A percentile compares a stretch with the other conserved stretches of the same genome.
phyloP scores from a whole-genome alignment of 2,329 filamentous ascomycete species.

The Aspergillus proliferans region DNA sequence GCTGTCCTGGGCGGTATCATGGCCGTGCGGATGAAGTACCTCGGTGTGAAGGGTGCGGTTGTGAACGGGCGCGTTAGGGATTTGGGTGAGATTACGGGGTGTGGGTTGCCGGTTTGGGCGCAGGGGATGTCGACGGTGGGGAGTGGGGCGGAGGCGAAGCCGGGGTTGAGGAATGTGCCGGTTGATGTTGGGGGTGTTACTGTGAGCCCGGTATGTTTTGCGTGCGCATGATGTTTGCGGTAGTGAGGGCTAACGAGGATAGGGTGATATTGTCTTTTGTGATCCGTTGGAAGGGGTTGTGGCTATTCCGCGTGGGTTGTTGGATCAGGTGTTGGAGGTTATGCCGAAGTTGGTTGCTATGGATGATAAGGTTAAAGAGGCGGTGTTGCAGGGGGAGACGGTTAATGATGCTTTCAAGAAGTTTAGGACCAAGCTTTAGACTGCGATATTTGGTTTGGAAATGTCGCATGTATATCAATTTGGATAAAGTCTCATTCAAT shows the following conservation, averaged over 20 bases:
- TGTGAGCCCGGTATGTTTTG: constrained; percentile 33
- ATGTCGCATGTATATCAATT: neutral
- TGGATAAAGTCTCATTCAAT: neutral
- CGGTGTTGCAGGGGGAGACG: constrained; percentile 56
- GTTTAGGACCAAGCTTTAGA: constrained; percentile 36
- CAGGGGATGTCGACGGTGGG: constrained; percentile 40
- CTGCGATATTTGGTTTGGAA: constrained; percentile 1
- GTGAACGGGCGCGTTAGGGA: constrained; percentile 65
- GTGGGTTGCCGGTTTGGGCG: constrained; percentile 52
- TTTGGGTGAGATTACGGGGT: constrained; percentile 52
- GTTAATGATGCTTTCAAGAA: constrained; percentile 62
- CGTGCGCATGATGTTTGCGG: neutral
- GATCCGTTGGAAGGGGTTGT: constrained; percentile 66
- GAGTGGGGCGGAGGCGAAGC: constrained; percentile 39
- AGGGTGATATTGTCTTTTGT: constrained; percentile 63
- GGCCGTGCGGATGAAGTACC: constrained; percentile 60
- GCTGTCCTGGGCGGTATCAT: constrained; percentile 73
- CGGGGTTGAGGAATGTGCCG: constrained; percentile 35
- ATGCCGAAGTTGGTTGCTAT: constrained; percentile 49
- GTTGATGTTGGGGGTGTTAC: constrained; percentile 36
- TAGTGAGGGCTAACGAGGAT: neutral
- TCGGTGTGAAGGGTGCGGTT: constrained; percentile 57
- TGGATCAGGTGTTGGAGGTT: constrained; percentile 56
- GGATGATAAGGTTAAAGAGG: constrained; percentile 58
- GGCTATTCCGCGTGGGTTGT: constrained; percentile 56